Evolutionary conservation across 106 monocot genomes (phyloP).

Genomic region (Chionographis japonica): DNA sequence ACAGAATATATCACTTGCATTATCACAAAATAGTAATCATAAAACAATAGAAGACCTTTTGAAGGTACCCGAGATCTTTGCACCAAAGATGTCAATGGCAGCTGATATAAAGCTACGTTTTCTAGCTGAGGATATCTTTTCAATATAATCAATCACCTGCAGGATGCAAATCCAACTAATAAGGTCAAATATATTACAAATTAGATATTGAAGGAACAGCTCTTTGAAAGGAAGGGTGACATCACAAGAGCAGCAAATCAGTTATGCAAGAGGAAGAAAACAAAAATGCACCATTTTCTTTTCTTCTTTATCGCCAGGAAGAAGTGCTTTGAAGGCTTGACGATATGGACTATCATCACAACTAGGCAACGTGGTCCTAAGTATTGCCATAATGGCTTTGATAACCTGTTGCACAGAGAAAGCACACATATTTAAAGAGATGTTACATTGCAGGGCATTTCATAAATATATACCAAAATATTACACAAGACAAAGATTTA

Average conservation of each 20-base stretch:
- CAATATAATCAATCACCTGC: conserved; percentile 78
- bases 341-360: conserved; percentile 71
- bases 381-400: conserved; percentile 71
- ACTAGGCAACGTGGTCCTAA: conserved; percentile 62
- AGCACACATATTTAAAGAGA: no score
- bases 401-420: conserved; percentile 44
- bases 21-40: neutral
- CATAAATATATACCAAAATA: no score
- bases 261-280: neutral
- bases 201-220: conserved; percentile 1
- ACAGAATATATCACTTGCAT: neutral
- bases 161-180: conserved; percentile 11
- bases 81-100: conserved; percentile 70
- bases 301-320: conserved; percentile 70
- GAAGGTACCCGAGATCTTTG: conserved; percentile 94
- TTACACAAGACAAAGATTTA: no score
- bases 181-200: neutral
- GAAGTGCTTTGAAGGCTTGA: conserved; percentile 81
- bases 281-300: conserved; percentile 63
- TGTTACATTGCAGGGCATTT: no score
- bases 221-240: neutral
- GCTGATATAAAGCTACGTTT: conserved; percentile 62
- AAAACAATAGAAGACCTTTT: conserved; percentile 54
- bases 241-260: conserved; percentile 2
- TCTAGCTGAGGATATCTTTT: conserved; percentile 67